Percentiles rank a stretch among this genome's conserved stretches.
Evolutionary conservation across 2,329 filamentous ascomycete genomes (phyloP).

Genomic region (Mariannaea elegans): DNA sequence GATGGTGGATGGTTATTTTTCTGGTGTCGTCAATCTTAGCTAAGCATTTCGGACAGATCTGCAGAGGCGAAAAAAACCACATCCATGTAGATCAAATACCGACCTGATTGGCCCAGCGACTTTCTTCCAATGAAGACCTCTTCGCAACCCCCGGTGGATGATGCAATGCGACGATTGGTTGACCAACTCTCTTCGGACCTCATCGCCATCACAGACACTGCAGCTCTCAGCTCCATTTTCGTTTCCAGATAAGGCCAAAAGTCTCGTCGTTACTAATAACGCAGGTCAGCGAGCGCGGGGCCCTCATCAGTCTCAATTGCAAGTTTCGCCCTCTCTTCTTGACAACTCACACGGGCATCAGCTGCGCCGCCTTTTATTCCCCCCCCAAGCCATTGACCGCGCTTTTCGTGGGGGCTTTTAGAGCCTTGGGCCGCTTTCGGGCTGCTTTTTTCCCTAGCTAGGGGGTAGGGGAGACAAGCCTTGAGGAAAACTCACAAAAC

Average conservation of each 20-base stretch:
- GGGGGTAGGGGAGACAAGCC: too few species aligned
- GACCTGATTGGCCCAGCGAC: slow-evolving; percentile 29
- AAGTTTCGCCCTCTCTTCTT: background rate
- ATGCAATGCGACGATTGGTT: slow-evolving; percentile 40
- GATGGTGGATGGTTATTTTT: background rate
- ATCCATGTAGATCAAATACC: slow-evolving; percentile 7
- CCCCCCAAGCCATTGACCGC: slow-evolving; percentile 24
- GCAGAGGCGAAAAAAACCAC: slow-evolving; percentile 12
- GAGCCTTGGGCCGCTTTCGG: slow-evolving; percentile 22
- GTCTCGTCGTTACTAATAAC: background rate
- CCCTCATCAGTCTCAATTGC: background rate
- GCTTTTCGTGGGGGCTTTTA: slow-evolving; percentile 32
- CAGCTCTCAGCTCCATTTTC: slow-evolving; percentile 12
- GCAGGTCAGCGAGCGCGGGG: background rate
- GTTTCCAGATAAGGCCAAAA: background rate
- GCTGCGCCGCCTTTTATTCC: background rate
- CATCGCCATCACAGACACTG: background rate
- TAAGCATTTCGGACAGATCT: slow-evolving; percentile 26
- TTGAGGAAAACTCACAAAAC: slow-evolving; percentile 14
- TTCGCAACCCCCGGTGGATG: slow-evolving; percentile 34
- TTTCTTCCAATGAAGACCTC: slow-evolving; percentile 37
- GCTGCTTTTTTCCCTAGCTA: slow-evolving; percentile 3
- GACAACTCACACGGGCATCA: too few species aligned
- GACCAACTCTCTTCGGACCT: slow-evolving; percentile 11
- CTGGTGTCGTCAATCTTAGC: slow-evolving; percentile 26